Percentiles rank a stretch among this genome's conserved stretches.
These are phyloP conservation scores for Acacia concinna DNA, from an alignment of 331 rosid genomes.

Conservation along the genomic window DNA sequence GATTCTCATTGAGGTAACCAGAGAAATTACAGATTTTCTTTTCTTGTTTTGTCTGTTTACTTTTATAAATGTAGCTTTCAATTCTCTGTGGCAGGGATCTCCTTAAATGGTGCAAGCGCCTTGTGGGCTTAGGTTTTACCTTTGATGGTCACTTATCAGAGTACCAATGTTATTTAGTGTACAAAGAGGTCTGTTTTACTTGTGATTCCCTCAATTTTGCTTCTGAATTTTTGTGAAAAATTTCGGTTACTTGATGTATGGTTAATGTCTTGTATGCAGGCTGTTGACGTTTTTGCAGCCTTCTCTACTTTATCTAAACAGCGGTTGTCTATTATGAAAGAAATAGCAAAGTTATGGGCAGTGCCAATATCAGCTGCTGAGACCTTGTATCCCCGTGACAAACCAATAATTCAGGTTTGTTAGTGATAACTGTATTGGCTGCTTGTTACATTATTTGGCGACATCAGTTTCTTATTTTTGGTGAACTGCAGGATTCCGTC, in stretches of 20 bases:
- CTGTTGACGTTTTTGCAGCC: constrained; percentile 85
- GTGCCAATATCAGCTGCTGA: constrained; percentile 54
- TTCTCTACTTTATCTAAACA: constrained; percentile 61
- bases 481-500: constrained; percentile 64
- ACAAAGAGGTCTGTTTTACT: constrained; percentile 64
- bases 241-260: constrained; percentile 19
- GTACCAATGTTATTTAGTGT: constrained; percentile 53
- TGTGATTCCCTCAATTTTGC: not conserved
- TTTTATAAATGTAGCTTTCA: constrained; percentile 15
- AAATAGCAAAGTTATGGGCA: constrained; percentile 68
- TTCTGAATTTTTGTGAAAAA: not conserved
- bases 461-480: constrained; percentile 39
- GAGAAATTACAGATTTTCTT: not conserved
- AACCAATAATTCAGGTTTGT: constrained; percentile 76
- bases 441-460: constrained; percentile 8
- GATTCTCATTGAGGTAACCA: constrained; percentile 77
- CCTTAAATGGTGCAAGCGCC: constrained; percentile 95
- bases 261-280: constrained; percentile 50
- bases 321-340: constrained; percentile 69
- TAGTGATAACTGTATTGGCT: constrained; percentile 4
- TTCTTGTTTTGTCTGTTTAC: constrained; percentile 3
- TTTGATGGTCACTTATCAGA: constrained; percentile 52
- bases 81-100: constrained; percentile 70
- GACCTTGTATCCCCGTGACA: constrained; percentile 60
- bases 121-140: constrained; percentile 53